Base-by-base conservation (phyloP, 2,329 filamentous ascomycete species). In the Pseudocercospora eumusae region DNA sequence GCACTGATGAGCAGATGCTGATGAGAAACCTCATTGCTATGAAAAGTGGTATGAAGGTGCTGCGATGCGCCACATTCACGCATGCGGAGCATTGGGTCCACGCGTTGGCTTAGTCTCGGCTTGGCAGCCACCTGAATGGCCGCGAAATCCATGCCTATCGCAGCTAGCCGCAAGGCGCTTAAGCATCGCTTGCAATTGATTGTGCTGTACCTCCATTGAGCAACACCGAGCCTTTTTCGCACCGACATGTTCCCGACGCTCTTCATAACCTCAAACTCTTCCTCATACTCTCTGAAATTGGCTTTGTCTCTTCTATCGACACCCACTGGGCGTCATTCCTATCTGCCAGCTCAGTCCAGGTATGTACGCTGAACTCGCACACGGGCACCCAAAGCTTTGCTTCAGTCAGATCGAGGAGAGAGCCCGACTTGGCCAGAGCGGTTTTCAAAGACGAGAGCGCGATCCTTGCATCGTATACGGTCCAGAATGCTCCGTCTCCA, bases 401-500 rank as follows among this genome's bases (percentile, higher is more conserved):
- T 4, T 65, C 63, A 33, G 60, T 28, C 8, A 65, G 36, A 56
- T 67, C 65, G 1, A 45, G 23, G 9, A 57, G 18, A 11, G 56
- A 50, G 8, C 61, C 63, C 20, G 56, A 64, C 31, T 56, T 60
- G 10, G 60, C 50, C 56, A 65, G 28, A 3, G 56, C 60, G 1
- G 57, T 45, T 3, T 42, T 47, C 0, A 64, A 36, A 1, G 61
- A 56, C 9, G 53, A 56, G 2, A 65, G 36, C 4, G 65, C 63
- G 3, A 53, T 57, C 21, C 56, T 63, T 4, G 65, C 63, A 56
- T 66, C 63, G 25, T 63, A 63, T 0, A 60, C 44, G 0, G 63
- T 63, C 60, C 63, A 65, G 60, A 65, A 66, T 10, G 65, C 65
- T 10, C 65, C 65, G 27, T 66, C 65, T 13, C 63, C 65, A 27